phyloP scores from a whole-genome alignment of 441 rosid species.

The Manihot esculenta region DNA sequence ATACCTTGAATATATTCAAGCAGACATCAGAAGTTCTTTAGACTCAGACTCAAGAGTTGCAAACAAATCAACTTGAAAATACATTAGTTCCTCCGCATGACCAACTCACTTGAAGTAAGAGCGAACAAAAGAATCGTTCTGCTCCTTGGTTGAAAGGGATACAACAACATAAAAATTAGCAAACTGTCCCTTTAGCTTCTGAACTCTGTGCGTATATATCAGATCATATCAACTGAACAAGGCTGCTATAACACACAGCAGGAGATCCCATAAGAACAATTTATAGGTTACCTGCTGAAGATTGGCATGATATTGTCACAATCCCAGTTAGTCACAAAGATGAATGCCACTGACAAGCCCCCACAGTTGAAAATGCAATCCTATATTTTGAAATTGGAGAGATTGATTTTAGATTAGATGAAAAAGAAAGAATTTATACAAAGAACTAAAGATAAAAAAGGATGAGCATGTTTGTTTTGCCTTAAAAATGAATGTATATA shows the following conservation, averaged over 20 bases:
- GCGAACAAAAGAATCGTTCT: conserved; percentile 64
- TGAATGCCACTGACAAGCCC: conserved; percentile 77
- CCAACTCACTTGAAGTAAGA: conserved; percentile 83
- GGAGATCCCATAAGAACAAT: not conserved
- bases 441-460: not conserved
- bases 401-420: not conserved
- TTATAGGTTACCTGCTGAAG: conserved; percentile 55
- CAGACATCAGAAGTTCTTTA: not conserved
- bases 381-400: conserved; percentile 26
- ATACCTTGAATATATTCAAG: conserved; percentile 39
- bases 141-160: conserved; percentile 57
- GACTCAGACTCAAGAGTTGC: not conserved
- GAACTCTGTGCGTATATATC: conserved; percentile 40
- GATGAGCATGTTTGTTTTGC: too few species aligned
- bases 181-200: conserved; percentile 68
- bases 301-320: conserved; percentile 34
- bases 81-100: not conserved
- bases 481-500: not conserved
- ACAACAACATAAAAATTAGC: conserved; percentile 65
- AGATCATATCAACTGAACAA: conserved; percentile 3
- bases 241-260: conserved; percentile 9
- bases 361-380: conserved; percentile 92
- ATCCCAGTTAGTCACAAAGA: conserved; percentile 76
- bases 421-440: not conserved
- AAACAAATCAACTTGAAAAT: not conserved